Percentiles rank a stretch among this genome's conserved stretches.
Conservation (phyloP, 306 rosid species). For the Quercus mongolica region DNA sequence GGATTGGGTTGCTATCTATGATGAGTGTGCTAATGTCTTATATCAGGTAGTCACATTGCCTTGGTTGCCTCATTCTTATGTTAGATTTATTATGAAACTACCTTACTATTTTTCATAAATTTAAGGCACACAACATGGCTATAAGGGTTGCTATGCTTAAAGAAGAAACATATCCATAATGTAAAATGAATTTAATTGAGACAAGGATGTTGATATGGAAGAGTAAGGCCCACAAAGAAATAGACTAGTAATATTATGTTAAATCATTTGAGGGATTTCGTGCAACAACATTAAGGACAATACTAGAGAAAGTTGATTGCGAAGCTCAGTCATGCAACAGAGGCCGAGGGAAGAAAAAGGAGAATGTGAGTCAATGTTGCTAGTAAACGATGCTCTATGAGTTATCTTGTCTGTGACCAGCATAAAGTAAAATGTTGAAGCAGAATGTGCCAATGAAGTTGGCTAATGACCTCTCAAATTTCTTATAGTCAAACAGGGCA, state of each 20-base stretch:
- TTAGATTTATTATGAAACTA: neutral
- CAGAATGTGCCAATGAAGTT: neutral
- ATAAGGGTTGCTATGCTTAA: neutral
- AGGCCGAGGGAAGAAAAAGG: neutral
- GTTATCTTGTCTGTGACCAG: neutral
- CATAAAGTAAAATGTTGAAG: slow-evolving; percentile 5
- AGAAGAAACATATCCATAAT: neutral
- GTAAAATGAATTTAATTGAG: neutral
- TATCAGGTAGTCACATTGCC: slow-evolving; percentile 63
- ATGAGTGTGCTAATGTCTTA: slow-evolving; percentile 92
- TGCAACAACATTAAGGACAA: neutral
- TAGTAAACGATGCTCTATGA: slow-evolving; percentile 1
- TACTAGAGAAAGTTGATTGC: slow-evolving; percentile 10
- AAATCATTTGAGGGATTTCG: neutral
- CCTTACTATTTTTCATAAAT: neutral
- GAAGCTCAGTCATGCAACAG: slow-evolving; percentile 3
- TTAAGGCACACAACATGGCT: neutral
- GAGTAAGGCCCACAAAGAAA: neutral
- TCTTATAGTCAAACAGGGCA: neutral
- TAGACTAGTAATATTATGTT: neutral
- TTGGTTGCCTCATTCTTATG: neutral
- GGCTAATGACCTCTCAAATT: neutral
- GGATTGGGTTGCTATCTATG: slow-evolving; percentile 99
- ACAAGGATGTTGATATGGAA: neutral
- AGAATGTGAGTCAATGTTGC: slow-evolving; percentile 4